A percentile compares a stretch with the other conserved stretches of the same genome.
Conservation (phyloP, 495 filamentous ascomycete genomes). For the Penicillium longicatenatum region DNA sequence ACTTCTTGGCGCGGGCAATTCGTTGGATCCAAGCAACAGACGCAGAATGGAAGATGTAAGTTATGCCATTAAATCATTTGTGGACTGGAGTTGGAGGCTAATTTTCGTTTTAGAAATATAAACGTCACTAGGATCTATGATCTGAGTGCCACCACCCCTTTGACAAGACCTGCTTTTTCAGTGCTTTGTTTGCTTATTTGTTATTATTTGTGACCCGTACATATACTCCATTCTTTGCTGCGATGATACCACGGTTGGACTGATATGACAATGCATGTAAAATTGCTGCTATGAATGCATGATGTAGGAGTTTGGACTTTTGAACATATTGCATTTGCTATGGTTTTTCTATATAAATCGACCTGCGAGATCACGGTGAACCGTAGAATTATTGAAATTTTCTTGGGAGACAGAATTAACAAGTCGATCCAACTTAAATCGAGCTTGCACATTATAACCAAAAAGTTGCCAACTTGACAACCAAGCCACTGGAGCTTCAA, state of each 20-base stretch:
- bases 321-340: background rate
- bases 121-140: conserved; percentile 35
- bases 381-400: no score
- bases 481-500: no score
- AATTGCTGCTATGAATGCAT: conserved; percentile 16
- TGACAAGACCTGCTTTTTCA: background rate
- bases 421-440: no score
- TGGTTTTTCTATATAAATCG: no score
- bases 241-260: conserved; percentile 8
- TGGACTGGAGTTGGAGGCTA: background rate
- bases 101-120: conserved; percentile 40
- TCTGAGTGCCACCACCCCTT: background rate
- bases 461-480: no score
- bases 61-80: conserved; percentile 6
- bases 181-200: background rate
- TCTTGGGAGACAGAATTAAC: no score
- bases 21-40: conserved; percentile 80
- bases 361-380: no score
- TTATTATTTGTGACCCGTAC: conserved; percentile 3
- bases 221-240: conserved; percentile 5
- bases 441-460: no score
- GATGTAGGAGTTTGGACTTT: conserved; percentile 6
- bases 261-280: conserved; percentile 5
- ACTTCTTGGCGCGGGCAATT: conserved; percentile 90
- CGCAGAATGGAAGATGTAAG: conserved; percentile 87